These are phyloP conservation scores for Verticillium klebahnii DNA, from an alignment of 2,329 filamentous ascomycete species.

Conservation along the genomic window DNA sequence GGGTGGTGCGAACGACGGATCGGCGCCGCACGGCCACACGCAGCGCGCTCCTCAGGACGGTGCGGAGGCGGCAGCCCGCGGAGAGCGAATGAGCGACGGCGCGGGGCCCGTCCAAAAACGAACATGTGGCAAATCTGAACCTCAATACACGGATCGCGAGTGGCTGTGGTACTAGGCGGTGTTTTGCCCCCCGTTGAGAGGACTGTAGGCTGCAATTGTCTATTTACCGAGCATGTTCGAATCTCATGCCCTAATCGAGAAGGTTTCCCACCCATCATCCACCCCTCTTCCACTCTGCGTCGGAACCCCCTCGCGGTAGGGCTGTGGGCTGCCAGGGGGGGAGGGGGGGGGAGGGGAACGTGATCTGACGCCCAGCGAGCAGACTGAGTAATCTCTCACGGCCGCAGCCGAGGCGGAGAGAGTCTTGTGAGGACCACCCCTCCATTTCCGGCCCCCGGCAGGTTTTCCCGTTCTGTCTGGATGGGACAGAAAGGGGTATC, in stretches of 20 bases:
- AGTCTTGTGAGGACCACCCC: too few relatives aligned
- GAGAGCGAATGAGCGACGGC: neutral
- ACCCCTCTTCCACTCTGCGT: neutral
- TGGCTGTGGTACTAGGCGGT: neutral
- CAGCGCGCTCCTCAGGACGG: neutral
- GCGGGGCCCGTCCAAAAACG: neutral
- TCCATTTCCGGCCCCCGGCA: too few relatives aligned
- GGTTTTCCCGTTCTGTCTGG: too few relatives aligned
- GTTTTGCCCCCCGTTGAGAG: neutral
- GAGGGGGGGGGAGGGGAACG: too few relatives aligned
- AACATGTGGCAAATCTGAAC: neutral
- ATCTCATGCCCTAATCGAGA: neutral
- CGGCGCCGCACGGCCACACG: neutral
- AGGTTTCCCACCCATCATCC: neutral
- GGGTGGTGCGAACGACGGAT: neutral
- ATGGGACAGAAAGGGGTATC: conserved; percentile 11
- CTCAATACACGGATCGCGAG: neutral
- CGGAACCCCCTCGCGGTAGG: too few relatives aligned
- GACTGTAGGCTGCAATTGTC: neutral
- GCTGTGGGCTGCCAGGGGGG: neutral
- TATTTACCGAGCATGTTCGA: neutral
- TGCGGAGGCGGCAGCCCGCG: neutral
- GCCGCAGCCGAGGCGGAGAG: too few relatives aligned
- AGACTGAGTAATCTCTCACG: too few relatives aligned
- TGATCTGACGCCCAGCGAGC: too few relatives aligned